Conservation (phyloP, 495 filamentous ascomycete genomes). For the Podospora pseudoanserina region DNA sequence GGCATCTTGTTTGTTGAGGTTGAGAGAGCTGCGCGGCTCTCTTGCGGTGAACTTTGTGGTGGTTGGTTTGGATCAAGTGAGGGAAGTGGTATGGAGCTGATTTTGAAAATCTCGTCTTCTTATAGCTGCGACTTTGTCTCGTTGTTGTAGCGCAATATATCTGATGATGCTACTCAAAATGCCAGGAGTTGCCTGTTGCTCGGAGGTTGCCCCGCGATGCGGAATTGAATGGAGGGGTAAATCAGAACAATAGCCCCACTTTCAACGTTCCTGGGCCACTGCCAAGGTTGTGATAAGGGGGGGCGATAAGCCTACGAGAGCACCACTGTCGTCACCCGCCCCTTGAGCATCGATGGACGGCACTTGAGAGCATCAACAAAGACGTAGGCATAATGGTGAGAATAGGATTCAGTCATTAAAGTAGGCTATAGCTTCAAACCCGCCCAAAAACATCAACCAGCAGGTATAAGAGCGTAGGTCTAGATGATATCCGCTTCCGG, state of each 20-base stretch:
- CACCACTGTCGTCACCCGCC: not conserved
- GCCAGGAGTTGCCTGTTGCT: not conserved
- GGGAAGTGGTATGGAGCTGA: not conserved
- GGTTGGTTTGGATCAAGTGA: not conserved
- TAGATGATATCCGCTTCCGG: not conserved
- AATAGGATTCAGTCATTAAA: not conserved
- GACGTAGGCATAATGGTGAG: not conserved
- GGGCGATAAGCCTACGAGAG: not conserved
- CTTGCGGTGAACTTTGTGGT: not conserved
- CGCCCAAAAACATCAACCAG: not conserved
- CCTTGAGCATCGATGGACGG: not conserved
- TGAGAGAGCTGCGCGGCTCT: constrained; percentile 10
- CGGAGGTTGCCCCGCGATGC: constrained; percentile 26
- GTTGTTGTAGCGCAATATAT: not conserved
- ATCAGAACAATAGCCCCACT: not conserved
- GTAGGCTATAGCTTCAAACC: not conserved
- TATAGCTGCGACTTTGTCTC: not conserved
- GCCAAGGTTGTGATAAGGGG: not conserved
- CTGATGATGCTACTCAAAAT: not conserved
- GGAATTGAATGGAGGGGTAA: constrained; percentile 22
- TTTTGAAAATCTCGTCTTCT: not conserved
- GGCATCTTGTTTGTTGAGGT: constrained; percentile 50
- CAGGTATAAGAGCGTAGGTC: no score
- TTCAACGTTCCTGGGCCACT: not conserved
- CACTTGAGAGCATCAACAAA: not conserved